Conservation (phyloP, 2,329 filamentous ascomycete species). For the Botrytis elliptica region DNA sequence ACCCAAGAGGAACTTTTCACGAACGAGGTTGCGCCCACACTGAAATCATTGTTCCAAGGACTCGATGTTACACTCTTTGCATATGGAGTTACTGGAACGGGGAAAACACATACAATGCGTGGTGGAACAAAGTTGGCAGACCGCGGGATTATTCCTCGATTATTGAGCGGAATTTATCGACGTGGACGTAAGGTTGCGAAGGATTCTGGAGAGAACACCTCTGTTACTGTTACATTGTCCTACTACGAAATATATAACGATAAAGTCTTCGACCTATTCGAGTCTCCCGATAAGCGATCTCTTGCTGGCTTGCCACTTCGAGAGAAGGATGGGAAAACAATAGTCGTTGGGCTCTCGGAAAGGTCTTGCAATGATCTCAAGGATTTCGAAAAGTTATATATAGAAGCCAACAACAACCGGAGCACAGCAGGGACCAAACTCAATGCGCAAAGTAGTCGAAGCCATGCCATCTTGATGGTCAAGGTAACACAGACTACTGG, state of each 20-base stretch:
- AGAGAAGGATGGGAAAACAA: constrained; percentile 82
- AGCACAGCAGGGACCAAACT: constrained; percentile 89
- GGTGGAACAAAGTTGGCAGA: constrained; percentile 84
- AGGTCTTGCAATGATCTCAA: constrained; percentile 78
- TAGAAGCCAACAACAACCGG: constrained; percentile 87
- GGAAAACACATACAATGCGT: constrained; percentile 95
- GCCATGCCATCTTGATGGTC: constrained; percentile 87
- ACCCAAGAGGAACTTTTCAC: constrained; percentile 88
- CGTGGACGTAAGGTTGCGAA: constrained; percentile 81
- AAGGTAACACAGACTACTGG: constrained; percentile 77
- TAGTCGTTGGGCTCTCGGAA: constrained; percentile 83
- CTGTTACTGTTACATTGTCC: constrained; percentile 72
- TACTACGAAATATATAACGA: constrained; percentile 99
- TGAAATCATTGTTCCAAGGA: constrained; percentile 89
- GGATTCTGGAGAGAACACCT: constrained; percentile 68
- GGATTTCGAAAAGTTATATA: constrained; percentile 87
- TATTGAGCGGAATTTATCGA: constrained; percentile 83
- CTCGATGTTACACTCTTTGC: constrained; percentile 88
- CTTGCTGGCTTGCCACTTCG: constrained; percentile 76
- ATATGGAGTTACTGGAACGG: constrained; percentile 89
- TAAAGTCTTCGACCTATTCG: constrained; percentile 88
- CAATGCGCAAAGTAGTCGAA: constrained; percentile 86
- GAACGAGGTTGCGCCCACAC: constrained; percentile 85
- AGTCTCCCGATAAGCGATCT: constrained; percentile 76
- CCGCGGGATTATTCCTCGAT: constrained; percentile 80